A percentile compares a stretch with the other conserved stretches of the same genome.
These are phyloP conservation scores for Corymbia calophylla DNA, from an alignment of 441 rosid species.

Conservation along the genomic window DNA sequence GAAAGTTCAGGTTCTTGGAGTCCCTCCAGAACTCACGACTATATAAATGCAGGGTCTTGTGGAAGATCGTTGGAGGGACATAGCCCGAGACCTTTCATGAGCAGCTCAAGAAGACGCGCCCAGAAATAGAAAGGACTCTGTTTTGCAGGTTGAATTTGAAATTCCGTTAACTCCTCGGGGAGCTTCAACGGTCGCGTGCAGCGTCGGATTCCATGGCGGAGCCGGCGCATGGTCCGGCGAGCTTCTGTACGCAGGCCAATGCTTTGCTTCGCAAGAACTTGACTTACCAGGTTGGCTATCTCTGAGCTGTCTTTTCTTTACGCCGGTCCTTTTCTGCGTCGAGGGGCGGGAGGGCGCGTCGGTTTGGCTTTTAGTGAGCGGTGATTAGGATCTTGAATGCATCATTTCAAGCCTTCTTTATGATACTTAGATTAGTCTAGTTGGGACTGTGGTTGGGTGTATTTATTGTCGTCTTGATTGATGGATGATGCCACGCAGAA, in stretches of 20 bases:
- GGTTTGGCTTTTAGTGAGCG: not conserved
- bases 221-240: slow-evolving; percentile 36
- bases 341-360: not conserved
- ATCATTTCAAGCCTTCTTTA: not conserved
- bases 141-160: not conserved
- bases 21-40: not conserved
- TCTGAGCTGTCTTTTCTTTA: not conserved
- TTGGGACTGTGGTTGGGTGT: not conserved
- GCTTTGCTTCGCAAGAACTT: slow-evolving; percentile 82
- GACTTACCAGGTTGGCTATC: slow-evolving; percentile 62
- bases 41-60: not conserved
- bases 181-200: not conserved
- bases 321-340: not conserved
- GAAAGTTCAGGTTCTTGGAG: not conserved
- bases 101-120: not conserved
- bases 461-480: not conserved
- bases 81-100: not conserved
- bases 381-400: not conserved
- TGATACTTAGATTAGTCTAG: not conserved
- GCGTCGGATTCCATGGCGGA: slow-evolving; percentile 35
- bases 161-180: slow-evolving; percentile 5
- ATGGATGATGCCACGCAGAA: not conserved
- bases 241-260: slow-evolving; percentile 70
- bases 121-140: not conserved
- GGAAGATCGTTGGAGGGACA: not conserved